Conservation (phyloP, 352 stramenopile species). For the Phytophthora multivora region DNA sequence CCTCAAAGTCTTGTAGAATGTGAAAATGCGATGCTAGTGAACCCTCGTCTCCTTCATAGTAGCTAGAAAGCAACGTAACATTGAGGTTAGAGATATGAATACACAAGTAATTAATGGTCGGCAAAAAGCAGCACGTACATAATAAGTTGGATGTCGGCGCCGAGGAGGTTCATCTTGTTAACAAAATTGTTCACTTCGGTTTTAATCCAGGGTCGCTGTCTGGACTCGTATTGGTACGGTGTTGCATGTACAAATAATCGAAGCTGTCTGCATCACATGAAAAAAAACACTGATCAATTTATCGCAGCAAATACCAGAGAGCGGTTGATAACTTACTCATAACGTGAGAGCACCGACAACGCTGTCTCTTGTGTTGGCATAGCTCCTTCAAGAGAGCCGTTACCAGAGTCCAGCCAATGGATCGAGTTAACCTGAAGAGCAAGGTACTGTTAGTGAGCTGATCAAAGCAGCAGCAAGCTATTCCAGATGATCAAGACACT, state of each 20-base stretch:
- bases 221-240: conserved; percentile 60
- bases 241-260: conserved; percentile 67
- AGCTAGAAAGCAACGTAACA: conserved; percentile 19
- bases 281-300: not conserved
- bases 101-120: not conserved
- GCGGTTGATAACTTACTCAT: conserved; percentile 30
- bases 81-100: not conserved
- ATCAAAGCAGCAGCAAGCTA: not conserved
- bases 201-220: conserved; percentile 58
- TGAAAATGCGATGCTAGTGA: conserved; percentile 48
- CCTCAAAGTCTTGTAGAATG: conserved; percentile 47
- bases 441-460: not conserved
- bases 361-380: conserved; percentile 43
- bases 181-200: conserved; percentile 53
- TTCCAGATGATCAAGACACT: not conserved
- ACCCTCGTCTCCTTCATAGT: conserved; percentile 38
- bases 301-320: not conserved
- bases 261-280: conserved; percentile 30
- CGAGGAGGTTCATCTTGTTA: conserved; percentile 37
- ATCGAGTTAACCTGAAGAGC: conserved; percentile 51
- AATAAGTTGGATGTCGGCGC: conserved; percentile 43
- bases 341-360: conserved; percentile 38
- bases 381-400: conserved; percentile 49
- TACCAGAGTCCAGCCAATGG: conserved; percentile 69
- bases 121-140: conserved; percentile 32